Conservation (phyloP, 345 rosid genomes). For the Cardiospermum halicacabum region DNA sequence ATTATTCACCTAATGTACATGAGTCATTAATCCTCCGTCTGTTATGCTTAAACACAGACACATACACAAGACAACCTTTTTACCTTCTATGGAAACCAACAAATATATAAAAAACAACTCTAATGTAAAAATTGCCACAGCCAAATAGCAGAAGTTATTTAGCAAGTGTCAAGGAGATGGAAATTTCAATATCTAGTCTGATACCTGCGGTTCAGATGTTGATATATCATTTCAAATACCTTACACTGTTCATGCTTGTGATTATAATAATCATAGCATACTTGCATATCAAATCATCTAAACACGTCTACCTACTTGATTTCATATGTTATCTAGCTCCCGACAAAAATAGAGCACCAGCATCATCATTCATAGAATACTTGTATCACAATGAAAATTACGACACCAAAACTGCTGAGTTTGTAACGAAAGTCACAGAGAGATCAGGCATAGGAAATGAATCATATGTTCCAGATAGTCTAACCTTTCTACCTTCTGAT, state of each 20-base stretch:
- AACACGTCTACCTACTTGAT: conserved; percentile 7
- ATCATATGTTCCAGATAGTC: neutral
- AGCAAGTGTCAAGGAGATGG: neutral
- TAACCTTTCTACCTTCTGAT: neutral
- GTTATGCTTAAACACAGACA: conserved; percentile 6
- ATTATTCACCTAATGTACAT: neutral
- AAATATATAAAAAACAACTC: neutral
- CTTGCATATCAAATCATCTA: neutral
- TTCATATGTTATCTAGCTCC: conserved; percentile 1
- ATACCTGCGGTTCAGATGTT: neutral
- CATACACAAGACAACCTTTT: too few species aligned
- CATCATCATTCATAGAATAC: neutral
- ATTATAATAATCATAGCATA: neutral
- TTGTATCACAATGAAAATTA: neutral
- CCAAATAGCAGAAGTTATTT: too few species aligned
- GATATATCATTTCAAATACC: neutral
- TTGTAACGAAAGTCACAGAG: conserved; percentile 1
- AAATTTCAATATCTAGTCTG: neutral
- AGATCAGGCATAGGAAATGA: conserved; percentile 15
- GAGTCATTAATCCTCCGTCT: neutral
- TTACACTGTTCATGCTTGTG: neutral
- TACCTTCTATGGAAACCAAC: neutral
- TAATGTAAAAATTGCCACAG: neutral
- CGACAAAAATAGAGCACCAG: neutral
- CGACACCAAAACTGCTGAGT: neutral